Percentiles rank a stretch among this genome's conserved stretches.
phyloP scores from a whole-genome alignment of 169 alveolate genomes.

The Cyclospora cayetanensis region DNA sequence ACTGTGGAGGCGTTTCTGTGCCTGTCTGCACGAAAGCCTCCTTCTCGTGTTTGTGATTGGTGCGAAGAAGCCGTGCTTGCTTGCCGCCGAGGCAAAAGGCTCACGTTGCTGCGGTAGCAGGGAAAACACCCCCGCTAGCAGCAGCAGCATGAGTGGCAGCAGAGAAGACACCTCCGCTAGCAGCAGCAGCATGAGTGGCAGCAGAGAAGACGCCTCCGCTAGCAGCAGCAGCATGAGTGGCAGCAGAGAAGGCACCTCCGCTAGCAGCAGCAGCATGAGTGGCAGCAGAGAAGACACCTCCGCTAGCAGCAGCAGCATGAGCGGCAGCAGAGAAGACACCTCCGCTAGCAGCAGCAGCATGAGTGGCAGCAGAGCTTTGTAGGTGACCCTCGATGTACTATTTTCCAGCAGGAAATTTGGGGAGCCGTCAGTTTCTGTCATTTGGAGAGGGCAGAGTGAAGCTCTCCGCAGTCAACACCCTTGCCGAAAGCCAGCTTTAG shows the following conservation, averaged over 20 bases:
- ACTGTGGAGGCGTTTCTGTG: background rate
- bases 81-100: background rate
- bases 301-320: background rate
- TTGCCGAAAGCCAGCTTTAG: background rate
- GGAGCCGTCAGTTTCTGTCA: background rate
- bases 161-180: background rate
- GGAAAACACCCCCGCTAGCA: background rate
- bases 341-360: conserved; percentile 2
- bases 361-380: background rate
- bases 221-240: background rate
- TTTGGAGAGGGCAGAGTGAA: conserved; percentile 20
- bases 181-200: background rate
- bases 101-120: background rate
- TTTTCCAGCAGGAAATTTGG: too few relatives aligned
- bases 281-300: background rate
- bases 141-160: background rate
- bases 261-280: background rate
- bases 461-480: conserved; percentile 51
- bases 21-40: background rate
- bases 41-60: background rate
- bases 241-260: background rate
- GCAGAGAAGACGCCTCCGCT: background rate
- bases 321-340: background rate
- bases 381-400: too few relatives aligned
- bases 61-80: background rate